Percentiles rank a stretch among this genome's conserved stretches.
phyloP scores from a whole-genome alignment of 257 asterid species.

The Solanum bulbocastanum region DNA sequence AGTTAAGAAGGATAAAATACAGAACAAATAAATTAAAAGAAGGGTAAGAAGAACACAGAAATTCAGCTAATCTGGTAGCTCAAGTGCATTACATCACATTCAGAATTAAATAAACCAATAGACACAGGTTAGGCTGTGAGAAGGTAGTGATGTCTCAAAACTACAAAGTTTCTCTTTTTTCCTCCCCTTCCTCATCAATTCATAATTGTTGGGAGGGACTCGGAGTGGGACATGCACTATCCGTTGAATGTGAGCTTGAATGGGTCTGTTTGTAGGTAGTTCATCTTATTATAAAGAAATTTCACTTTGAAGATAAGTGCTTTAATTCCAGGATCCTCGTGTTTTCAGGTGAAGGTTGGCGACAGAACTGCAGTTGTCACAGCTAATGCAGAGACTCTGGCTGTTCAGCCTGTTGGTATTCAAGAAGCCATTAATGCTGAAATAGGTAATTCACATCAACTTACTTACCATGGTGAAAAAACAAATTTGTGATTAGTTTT shows the following conservation, averaged over 20 bases:
- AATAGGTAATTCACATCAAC: slow-evolving; percentile 37
- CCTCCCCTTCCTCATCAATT: background rate
- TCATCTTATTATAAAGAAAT: background rate
- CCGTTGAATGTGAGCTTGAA: background rate
- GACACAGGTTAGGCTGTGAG: background rate
- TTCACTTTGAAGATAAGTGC: background rate
- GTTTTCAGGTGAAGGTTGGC: slow-evolving; percentile 68
- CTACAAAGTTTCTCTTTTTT: background rate
- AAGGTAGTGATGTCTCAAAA: background rate
- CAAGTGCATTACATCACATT: background rate
- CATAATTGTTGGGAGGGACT: background rate
- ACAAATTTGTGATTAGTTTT: background rate
- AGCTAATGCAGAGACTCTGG: slow-evolving; percentile 73
- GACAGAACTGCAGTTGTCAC: slow-evolving; percentile 66
- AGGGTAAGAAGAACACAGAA: background rate
- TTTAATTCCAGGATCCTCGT: background rate
- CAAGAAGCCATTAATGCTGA: slow-evolving; percentile 70
- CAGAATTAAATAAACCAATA: background rate
- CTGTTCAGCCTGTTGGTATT: slow-evolving; percentile 57
- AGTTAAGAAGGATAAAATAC: background rate
- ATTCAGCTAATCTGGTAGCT: background rate
- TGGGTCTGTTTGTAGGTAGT: background rate
- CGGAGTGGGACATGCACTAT: background rate
- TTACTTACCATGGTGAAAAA: background rate
- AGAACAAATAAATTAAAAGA: background rate